phyloP scores from a whole-genome alignment of 352 stramenopile genomes.

The Phytopythium boreale region DNA sequence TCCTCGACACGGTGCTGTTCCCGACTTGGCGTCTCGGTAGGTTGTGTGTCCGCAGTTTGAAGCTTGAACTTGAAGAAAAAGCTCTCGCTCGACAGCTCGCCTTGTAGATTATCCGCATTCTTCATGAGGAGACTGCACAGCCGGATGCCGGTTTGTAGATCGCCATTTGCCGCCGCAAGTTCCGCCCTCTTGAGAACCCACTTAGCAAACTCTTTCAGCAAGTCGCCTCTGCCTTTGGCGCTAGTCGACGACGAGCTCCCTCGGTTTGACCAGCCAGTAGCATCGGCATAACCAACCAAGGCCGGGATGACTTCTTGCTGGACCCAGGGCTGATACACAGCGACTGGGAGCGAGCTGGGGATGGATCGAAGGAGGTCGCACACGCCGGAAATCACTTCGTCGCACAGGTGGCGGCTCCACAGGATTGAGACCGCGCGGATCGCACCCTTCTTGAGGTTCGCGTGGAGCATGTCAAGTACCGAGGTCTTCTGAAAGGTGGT shows the following conservation, averaged over 20 bases:
- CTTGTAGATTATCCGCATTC: background rate
- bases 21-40: background rate
- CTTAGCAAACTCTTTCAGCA: constrained; percentile 23
- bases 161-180: constrained; percentile 19
- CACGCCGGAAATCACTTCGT: constrained; percentile 30
- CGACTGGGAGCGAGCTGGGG: constrained; percentile 37
- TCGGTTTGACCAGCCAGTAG: constrained; percentile 7
- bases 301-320: constrained; percentile 46
- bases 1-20: constrained; percentile 3
- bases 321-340: constrained; percentile 50
- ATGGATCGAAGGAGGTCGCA: constrained; percentile 31
- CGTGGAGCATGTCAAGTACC: constrained; percentile 32
- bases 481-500: constrained; percentile 21
- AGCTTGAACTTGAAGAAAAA: constrained; percentile 27
- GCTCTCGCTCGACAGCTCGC: background rate
- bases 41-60: background rate
- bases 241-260: background rate
- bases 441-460: constrained; percentile 43
- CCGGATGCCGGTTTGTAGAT: constrained; percentile 27
- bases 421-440: constrained; percentile 52
- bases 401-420: constrained; percentile 49
- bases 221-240: background rate
- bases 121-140: constrained; percentile 29
- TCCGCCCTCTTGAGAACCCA: constrained; percentile 34
- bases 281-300: constrained; percentile 27